A percentile compares a stretch with the other conserved stretches of the same genome.
phyloP scores from a whole-genome alignment of 371 early-diverging fungal species.

The Mucor circinelloides region DNA sequence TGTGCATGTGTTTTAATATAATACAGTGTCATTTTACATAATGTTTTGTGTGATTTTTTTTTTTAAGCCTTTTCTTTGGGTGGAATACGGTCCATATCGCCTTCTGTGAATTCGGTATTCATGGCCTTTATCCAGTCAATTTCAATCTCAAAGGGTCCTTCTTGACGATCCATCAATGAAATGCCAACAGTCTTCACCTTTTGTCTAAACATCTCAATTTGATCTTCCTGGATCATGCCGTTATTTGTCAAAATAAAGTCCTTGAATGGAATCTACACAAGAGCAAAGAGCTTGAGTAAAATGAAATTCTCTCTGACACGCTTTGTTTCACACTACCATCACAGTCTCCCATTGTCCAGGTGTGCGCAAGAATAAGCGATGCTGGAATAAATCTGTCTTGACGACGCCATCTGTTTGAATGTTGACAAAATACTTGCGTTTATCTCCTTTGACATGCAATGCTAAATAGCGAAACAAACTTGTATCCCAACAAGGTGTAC shows the following conservation, averaged over 20 bases:
- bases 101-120: conserved; percentile 74
- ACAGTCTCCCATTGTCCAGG: conserved; percentile 93
- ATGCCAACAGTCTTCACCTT: conserved; percentile 89
- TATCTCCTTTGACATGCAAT: conserved; percentile 78
- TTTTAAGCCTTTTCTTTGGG: conserved; percentile 3
- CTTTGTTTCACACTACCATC: conserved; percentile 51
- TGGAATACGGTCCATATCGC: conserved; percentile 60
- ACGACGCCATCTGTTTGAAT: conserved; percentile 83
- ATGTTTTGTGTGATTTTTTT: not conserved
- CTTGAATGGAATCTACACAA: conserved; percentile 80
- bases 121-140: conserved; percentile 88
- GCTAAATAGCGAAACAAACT: conserved; percentile 83
- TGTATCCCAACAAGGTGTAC: conserved; percentile 85
- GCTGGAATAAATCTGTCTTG: conserved; percentile 88
- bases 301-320: too few species aligned
- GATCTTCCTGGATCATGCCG: conserved; percentile 82
- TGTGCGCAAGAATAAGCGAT: conserved; percentile 80
- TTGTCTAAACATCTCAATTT: conserved; percentile 83
- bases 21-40: not conserved
- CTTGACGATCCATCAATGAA: conserved; percentile 78
- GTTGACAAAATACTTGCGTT: conserved; percentile 88
- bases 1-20: not conserved
- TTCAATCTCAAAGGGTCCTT: conserved; percentile 89
- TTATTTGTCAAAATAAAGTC: conserved; percentile 91
- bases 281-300: not conserved